Evolutionary conservation across 2,329 filamentous ascomycete genomes (phyloP).

Genomic region (Alternaria metachromatica): DNA sequence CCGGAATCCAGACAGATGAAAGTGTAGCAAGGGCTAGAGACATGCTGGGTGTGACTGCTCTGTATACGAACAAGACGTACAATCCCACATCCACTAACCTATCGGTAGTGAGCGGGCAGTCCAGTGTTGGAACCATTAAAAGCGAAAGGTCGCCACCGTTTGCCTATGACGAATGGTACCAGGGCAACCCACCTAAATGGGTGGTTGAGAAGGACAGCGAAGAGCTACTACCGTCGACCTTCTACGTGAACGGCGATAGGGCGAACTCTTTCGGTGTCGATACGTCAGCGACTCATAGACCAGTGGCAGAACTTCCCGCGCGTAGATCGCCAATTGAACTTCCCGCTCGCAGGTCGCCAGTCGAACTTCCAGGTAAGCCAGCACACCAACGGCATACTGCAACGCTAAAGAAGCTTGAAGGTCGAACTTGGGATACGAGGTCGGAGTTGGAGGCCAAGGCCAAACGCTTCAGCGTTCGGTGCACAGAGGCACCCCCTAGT

Average conservation of each 20-base stretch:
- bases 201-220: background rate
- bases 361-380: background rate
- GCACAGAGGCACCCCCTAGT: background rate
- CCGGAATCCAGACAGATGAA: background rate
- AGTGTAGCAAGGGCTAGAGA: no score
- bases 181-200: no score
- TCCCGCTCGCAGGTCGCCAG: background rate
- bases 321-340: background rate
- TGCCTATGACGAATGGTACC: background rate
- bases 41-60: background rate
- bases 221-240: background rate
- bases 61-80: background rate
- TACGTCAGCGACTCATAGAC: background rate
- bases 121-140: background rate
- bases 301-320: background rate
- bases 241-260: background rate
- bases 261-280: background rate
- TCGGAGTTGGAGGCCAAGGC: background rate
- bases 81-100: background rate
- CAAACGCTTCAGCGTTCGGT: background rate
- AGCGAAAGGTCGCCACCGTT: background rate
- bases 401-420: slow-evolving; percentile 6
- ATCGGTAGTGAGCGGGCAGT: background rate
- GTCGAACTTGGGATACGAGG: background rate
- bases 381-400: background rate